Evolutionary conservation across 2,329 filamentous ascomycete genomes (phyloP).

Genomic region (Ophiosphaerella korrae): DNA sequence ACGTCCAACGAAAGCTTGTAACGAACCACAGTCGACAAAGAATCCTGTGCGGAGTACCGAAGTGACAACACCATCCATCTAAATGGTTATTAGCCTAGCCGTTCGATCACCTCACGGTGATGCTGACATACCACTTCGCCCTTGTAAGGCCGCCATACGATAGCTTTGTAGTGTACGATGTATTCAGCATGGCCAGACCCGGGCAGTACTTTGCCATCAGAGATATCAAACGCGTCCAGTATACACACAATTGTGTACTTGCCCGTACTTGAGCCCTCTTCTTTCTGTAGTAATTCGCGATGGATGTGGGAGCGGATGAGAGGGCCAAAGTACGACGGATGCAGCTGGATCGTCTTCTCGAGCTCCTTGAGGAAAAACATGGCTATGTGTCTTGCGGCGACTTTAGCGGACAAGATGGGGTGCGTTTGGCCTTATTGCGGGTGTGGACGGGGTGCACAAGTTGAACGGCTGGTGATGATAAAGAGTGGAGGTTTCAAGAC

Average conservation of each 20-base stretch:
- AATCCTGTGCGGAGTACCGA: conserved; percentile 92
- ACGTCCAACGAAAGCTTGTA: conserved; percentile 79
- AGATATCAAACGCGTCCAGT: conserved; percentile 95
- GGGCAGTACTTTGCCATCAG: conserved; percentile 88
- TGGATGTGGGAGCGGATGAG: conserved; percentile 92
- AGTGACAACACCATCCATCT: conserved; percentile 93
- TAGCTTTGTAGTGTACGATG: conserved; percentile 90
- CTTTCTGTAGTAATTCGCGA: conserved; percentile 85
- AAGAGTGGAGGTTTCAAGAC: conserved; percentile 10
- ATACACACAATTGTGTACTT: conserved; percentile 98
- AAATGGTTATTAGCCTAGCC: conserved; percentile 26
- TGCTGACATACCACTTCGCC: conserved; percentile 82
- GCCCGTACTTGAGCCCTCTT: conserved; percentile 93
- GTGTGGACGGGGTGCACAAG: conserved; percentile 18
- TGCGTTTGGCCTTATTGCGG: conserved; percentile 11
- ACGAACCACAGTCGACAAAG: conserved; percentile 80
- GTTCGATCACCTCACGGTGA: background rate
- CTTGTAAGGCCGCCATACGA: conserved; percentile 97
- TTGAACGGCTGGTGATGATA: conserved; percentile 7
- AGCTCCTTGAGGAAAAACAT: conserved; percentile 99
- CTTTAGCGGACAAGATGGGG: conserved; percentile 8
- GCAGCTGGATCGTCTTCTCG: conserved; percentile 90
- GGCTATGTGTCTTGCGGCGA: conserved; percentile 32
- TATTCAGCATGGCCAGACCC: conserved; percentile 93
- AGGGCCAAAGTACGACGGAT: conserved; percentile 95